Percentiles rank a stretch among this genome's conserved stretches.
Evolutionary conservation across 495 filamentous ascomycete species (phyloP).

Genomic region (Penicillium cataractarum): DNA sequence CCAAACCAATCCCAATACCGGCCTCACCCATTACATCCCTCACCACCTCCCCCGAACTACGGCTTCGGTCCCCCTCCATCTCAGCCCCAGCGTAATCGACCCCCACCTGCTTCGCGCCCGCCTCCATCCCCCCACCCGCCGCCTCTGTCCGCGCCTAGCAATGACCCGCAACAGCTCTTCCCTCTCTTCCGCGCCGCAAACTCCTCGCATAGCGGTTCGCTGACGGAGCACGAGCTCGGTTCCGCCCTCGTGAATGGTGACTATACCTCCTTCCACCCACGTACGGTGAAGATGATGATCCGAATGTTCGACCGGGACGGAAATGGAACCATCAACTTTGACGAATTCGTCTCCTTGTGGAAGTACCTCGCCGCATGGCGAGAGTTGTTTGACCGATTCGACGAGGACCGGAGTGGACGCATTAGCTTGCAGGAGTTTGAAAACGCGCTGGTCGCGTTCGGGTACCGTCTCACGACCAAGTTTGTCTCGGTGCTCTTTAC

Average conservation of each 20-base stretch:
- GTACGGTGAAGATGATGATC: constrained; percentile 98
- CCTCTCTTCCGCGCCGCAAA: constrained; percentile 92
- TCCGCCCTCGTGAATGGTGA: constrained; percentile 96
- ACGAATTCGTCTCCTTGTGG: constrained; percentile 95
- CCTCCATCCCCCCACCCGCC: constrained; percentile 59
- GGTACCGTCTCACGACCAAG: constrained; percentile 81
- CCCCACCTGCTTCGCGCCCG: constrained; percentile 63
- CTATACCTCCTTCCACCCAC: constrained; percentile 91
- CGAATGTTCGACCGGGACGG: constrained; percentile 93
- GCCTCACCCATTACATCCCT: constrained; percentile 49
- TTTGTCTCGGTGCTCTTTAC: constrained; percentile 83
- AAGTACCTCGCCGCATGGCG: constrained; percentile 94
- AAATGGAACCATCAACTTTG: constrained; percentile 85
- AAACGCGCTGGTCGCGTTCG: constrained; percentile 91
- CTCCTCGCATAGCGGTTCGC: constrained; percentile 74
- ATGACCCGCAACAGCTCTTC: constrained; percentile 62
- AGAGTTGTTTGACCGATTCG: constrained; percentile 92
- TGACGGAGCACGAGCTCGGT: constrained; percentile 86
- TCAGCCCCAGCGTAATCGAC: constrained; percentile 50
- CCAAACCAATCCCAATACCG: constrained; percentile 36
- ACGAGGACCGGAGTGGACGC: constrained; percentile 82
- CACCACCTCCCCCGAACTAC: constrained; percentile 63
- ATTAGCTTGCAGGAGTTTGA: constrained; percentile 86
- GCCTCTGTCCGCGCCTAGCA: constrained; percentile 65
- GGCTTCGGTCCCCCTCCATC: constrained; percentile 59